Percentiles rank a stretch among this genome's conserved stretches.
phyloP scores from a whole-genome alignment of 2,329 filamentous ascomycete species.

The Paecilomyces niveus region DNA sequence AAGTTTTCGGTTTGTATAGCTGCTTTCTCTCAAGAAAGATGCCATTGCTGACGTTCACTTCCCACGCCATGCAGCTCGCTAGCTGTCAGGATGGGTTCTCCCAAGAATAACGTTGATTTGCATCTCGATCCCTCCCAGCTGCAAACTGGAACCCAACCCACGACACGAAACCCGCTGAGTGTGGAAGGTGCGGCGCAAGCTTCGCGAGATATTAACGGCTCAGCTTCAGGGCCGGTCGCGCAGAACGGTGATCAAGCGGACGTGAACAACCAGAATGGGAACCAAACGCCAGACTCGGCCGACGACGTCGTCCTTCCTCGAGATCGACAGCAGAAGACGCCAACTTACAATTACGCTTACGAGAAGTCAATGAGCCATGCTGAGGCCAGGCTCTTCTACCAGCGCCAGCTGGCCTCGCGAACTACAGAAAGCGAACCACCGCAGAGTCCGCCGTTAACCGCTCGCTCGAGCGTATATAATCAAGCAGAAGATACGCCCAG shows the following conservation, averaged over 20 bases:
- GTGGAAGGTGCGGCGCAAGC: neutral
- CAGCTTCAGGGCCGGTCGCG: neutral
- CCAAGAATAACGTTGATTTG: neutral
- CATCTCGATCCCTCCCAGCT: neutral
- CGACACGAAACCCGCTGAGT: neutral
- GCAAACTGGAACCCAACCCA: neutral
- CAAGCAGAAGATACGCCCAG: constrained; percentile 4
- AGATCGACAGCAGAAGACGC: constrained; percentile 58
- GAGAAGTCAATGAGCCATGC: constrained; percentile 93
- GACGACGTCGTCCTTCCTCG: constrained; percentile 26
- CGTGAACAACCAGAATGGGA: constrained; percentile 4
- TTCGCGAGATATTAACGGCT: neutral
- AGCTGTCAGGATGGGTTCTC: neutral
- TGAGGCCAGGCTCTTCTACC: constrained; percentile 94
- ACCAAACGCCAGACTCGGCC: constrained; percentile 1
- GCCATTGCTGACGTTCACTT: neutral
- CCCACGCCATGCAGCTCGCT: neutral
- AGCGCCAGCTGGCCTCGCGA: constrained; percentile 62
- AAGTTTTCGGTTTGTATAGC: neutral
- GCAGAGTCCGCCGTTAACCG: constrained; percentile 23
- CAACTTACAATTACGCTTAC: constrained; percentile 86
- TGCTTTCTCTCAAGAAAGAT: neutral
- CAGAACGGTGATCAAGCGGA: neutral
- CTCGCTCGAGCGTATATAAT: constrained; percentile 7
- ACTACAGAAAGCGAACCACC: constrained; percentile 28